phyloP scores from a whole-genome alignment of 176 grass and related monocot genomes.

The Secale cereale region DNA sequence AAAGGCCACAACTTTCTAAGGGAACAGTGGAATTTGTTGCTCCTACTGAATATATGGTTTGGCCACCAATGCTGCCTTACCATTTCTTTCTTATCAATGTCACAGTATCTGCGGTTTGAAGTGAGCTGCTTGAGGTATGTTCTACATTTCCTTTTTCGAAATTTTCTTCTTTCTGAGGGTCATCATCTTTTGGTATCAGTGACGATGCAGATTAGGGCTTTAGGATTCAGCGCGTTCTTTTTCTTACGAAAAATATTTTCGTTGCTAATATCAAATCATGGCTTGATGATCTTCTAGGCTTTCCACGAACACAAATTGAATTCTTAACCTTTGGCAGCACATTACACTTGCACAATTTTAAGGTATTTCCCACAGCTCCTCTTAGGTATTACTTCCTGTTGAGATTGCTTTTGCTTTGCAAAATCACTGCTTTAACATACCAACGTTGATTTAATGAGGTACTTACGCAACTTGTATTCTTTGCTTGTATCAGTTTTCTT shows the following conservation, averaged over 20 bases:
- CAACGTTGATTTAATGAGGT: background rate
- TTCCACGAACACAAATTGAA: slow-evolving; percentile 82
- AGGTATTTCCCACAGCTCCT: slow-evolving; percentile 40
- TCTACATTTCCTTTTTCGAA: background rate
- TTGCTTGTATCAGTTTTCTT: slow-evolving; percentile 66
- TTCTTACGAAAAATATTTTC: background rate
- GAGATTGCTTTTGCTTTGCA: background rate
- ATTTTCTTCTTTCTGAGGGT: background rate
- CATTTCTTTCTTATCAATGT: slow-evolving; percentile 98
- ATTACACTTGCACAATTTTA: slow-evolving; percentile 96
- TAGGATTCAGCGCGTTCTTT: background rate
- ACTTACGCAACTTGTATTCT: slow-evolving; percentile 24
- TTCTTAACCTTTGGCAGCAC: slow-evolving; percentile 93
- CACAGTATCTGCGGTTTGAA: slow-evolving; percentile 64
- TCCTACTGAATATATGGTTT: slow-evolving; percentile 97
- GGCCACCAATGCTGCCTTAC: slow-evolving; percentile 87
- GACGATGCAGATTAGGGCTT: background rate
- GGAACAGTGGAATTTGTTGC: slow-evolving; percentile 97
- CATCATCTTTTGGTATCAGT: background rate
- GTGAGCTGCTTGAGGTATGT: slow-evolving; percentile 80
- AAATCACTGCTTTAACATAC: background rate
- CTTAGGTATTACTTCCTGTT: background rate
- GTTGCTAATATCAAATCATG: slow-evolving; percentile 55
- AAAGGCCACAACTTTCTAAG: slow-evolving; percentile 86
- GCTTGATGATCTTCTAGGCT: slow-evolving; percentile 80